Evolutionary conservation across 73 alveolate species (phyloP).

Genomic region (Tetrahymena elliotti): DNA sequence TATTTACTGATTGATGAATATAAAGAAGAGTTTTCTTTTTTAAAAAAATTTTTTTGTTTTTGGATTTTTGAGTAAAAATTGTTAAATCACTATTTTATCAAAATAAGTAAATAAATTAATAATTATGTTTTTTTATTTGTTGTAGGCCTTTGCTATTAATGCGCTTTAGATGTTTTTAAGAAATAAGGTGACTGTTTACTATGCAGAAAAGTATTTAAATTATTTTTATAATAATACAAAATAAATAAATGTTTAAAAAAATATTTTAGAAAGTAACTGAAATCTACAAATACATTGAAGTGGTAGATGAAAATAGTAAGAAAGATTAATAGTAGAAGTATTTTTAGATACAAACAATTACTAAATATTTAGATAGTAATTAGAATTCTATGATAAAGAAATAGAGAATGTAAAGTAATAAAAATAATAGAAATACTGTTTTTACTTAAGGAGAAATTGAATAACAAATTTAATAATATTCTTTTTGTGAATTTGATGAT

Average conservation of each 20-base stretch:
- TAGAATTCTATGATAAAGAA: not conserved
- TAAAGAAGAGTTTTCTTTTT: no score
- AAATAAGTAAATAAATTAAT: no score
- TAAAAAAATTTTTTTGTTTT: no score
- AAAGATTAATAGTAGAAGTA: not conserved
- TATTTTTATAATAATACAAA: not conserved
- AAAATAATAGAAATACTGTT: not conserved
- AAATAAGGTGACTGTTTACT: not conserved
- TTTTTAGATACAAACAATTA: not conserved
- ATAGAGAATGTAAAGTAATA: not conserved
- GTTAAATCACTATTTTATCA: no score
- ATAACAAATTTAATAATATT: not conserved
- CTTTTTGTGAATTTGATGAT: not conserved
- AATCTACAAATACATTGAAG: not conserved
- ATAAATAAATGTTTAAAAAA: not conserved
- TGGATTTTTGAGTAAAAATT: no score
- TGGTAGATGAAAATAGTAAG: not conserved
- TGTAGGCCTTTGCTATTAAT: not conserved
- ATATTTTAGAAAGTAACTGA: not conserved
- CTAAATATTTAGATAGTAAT: not conserved
- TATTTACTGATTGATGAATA: not conserved
- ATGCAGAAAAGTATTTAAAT: not conserved
- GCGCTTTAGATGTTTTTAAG: not conserved
- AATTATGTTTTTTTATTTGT: not conserved
- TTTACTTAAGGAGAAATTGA: not conserved